Evolutionary conservation across 768 basidiomycete species (phyloP).

Genomic region (Porpolomopsis calyptriformis): DNA sequence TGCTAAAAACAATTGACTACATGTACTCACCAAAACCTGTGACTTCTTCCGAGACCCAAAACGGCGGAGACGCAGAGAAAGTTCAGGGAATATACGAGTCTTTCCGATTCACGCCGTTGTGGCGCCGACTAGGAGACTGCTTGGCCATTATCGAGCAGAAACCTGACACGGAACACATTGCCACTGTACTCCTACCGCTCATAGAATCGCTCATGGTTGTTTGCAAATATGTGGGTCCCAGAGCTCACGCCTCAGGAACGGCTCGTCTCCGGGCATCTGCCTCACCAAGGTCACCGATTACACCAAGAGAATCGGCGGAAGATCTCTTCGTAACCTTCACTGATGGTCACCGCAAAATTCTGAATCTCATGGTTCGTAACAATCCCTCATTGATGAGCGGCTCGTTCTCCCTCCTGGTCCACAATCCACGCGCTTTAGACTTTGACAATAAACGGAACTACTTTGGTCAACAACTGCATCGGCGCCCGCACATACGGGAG

Average conservation of each 20-base stretch:
- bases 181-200: conserved; percentile 84
- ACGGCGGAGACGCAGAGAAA: conserved; percentile 58
- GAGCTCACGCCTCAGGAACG: conserved; percentile 33
- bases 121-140: conserved; percentile 86
- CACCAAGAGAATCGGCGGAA: conserved; percentile 69
- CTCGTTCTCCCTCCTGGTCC: conserved; percentile 90
- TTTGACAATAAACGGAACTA: conserved; percentile 99
- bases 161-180: conserved; percentile 74
- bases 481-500: conserved; percentile 67
- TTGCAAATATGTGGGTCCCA: conserved; percentile 84
- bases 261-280: conserved; percentile 52
- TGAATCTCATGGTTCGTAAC: conserved; percentile 96
- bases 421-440: conserved; percentile 93
- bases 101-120: conserved; percentile 82
- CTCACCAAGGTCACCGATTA: conserved; percentile 60
- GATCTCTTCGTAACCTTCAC: conserved; percentile 92
- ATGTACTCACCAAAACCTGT: conserved; percentile 66
- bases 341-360: conserved; percentile 82
- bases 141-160: conserved; percentile 73
- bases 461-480: conserved; percentile 85
- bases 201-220: conserved; percentile 98
- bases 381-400: conserved; percentile 98
- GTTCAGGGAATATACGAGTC: conserved; percentile 84
- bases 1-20: conserved; percentile 96
- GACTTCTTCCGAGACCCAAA: conserved; percentile 20